A percentile compares a stretch with the other conserved stretches of the same genome.
These are phyloP conservation scores for Rhynchospora pubera DNA, from an alignment of 176 grass and related monocot genomes.

Conservation along the genomic window DNA sequence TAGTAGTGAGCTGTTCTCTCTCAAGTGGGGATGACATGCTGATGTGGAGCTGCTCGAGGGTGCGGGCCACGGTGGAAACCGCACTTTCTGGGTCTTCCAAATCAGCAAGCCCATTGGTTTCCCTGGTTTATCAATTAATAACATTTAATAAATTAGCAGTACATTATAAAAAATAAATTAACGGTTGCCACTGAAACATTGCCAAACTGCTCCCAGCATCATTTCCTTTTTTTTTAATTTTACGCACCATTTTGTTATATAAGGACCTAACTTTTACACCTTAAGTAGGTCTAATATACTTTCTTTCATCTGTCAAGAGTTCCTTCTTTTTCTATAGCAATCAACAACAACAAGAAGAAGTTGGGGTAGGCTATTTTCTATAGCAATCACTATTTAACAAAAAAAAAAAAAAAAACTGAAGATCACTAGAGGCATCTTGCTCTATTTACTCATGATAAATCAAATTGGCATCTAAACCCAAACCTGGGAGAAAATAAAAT, in stretches of 20 bases:
- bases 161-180: not conserved
- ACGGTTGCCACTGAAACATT: conserved; percentile 18
- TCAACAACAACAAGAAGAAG: too few species aligned
- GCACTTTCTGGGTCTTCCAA: conserved; percentile 71
- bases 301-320: not conserved
- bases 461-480: not conserved
- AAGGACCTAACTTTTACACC: not conserved
- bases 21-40: conserved; percentile 49
- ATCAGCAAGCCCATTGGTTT: conserved; percentile 53
- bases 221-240: conserved; percentile 3
- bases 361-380: too few species aligned
- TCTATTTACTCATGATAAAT: not conserved
- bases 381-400: too few species aligned
- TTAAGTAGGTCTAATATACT: not conserved
- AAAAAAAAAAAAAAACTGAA: not conserved
- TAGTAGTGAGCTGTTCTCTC: conserved; percentile 58
- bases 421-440: not conserved
- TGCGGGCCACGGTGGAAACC: conserved; percentile 67
- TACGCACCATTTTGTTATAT: not conserved
- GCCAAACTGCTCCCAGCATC: conserved; percentile 10
- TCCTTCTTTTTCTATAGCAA: too few species aligned
- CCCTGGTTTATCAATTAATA: conserved; percentile 33
- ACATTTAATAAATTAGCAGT: not conserved
- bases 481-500: not conserved
- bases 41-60: conserved; percentile 82